These are phyloP conservation scores for Inga leiocalycina DNA, from an alignment of 306 rosid genomes.

Conservation along the genomic window DNA sequence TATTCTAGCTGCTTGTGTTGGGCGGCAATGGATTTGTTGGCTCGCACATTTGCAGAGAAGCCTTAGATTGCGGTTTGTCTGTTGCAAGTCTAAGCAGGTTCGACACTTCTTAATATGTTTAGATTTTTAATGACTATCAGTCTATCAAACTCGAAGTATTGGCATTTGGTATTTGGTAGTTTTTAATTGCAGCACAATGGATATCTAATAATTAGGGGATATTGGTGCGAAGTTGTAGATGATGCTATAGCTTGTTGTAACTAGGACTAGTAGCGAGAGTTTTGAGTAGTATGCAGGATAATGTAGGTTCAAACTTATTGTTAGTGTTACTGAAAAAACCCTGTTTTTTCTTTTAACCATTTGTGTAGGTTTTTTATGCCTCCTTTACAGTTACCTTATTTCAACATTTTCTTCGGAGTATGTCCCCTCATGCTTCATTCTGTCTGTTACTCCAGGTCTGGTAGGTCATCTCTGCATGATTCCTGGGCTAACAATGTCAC, in stretches of 20 bases:
- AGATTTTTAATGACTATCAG: not conserved
- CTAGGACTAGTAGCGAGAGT: not conserved
- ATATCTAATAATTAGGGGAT: not conserved
- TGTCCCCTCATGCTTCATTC: constrained; percentile 18
- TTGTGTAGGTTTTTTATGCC: not conserved
- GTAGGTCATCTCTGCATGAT: constrained; percentile 76
- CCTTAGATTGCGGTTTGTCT: constrained; percentile 69
- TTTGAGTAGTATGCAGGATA: not conserved
- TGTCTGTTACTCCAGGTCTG: constrained; percentile 68
- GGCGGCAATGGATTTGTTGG: constrained; percentile 99
- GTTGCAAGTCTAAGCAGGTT: constrained; percentile 95
- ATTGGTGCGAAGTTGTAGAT: not conserved
- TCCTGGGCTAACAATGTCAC: constrained; percentile 70
- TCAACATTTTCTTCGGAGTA: not conserved
- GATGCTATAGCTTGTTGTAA: not conserved
- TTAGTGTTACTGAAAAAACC: not conserved
- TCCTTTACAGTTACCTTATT: constrained; percentile 1
- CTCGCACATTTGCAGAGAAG: constrained; percentile 86
- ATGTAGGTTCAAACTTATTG: not conserved
- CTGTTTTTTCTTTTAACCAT: not conserved
- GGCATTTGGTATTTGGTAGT: not conserved
- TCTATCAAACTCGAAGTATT: constrained; percentile 7
- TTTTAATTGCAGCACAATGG: not conserved
- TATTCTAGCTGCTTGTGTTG: constrained; percentile 82
- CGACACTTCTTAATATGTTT: not conserved